These are phyloP conservation scores for Heliosperma pusillum DNA, from an alignment of 148 eudicot genomes.

Conservation along the genomic window DNA sequence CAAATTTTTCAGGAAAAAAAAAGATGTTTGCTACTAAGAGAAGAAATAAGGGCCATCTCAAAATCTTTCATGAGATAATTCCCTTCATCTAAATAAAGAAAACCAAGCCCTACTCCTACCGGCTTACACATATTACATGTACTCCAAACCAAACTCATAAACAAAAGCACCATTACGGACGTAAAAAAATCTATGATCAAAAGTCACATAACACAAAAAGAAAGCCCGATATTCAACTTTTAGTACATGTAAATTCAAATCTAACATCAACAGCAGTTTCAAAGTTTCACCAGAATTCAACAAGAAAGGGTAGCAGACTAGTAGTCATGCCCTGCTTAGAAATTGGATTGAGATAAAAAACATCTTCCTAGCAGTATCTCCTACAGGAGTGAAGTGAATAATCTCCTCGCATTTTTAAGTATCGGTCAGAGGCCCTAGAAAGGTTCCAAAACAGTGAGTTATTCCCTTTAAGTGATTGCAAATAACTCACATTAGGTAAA, in stretches of 20 bases:
- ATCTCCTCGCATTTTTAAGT: neutral
- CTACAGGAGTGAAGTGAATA: neutral
- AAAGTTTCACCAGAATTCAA: neutral
- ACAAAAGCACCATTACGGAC: neutral
- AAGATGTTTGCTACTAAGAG: neutral
- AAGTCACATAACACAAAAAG: neutral
- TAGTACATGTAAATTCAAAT: neutral
- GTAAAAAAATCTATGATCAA: neutral
- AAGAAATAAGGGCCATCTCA: neutral
- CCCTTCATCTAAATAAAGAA: neutral
- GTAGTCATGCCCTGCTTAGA: neutral
- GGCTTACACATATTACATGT: neutral
- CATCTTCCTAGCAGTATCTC: neutral
- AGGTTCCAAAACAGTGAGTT: neutral
- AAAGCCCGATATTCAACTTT: neutral
- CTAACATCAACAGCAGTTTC: neutral
- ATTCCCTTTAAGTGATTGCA: constrained; percentile 1
- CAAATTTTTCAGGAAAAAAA: too few species aligned
- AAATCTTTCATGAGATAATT: neutral
- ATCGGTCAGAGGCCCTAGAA: neutral
- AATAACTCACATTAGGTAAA: constrained; percentile 2
- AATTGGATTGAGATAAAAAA: neutral
- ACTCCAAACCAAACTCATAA: neutral
- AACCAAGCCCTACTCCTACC: neutral
- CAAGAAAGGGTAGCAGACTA: neutral